phyloP scores from a whole-genome alignment of 306 rosid genomes.

The Hippophae tibetana region DNA sequence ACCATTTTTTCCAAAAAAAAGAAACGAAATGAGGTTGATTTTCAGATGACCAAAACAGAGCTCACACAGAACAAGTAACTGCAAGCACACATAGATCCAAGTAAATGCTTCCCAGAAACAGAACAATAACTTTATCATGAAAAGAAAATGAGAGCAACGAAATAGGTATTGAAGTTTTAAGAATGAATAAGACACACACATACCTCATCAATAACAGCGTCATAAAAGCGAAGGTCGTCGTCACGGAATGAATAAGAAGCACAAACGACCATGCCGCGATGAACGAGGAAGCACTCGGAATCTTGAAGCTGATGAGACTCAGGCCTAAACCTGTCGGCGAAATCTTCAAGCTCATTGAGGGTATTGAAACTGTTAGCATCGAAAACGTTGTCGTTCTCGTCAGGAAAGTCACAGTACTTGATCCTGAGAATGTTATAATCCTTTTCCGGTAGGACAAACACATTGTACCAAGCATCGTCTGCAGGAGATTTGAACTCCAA shows the following conservation, averaged over 20 bases:
- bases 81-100: too few species aligned
- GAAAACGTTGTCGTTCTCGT: constrained; percentile 9
- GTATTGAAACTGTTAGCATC: constrained; percentile 8
- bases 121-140: too few species aligned
- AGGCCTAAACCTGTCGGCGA: constrained; percentile 27
- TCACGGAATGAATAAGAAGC: constrained; percentile 19
- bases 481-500: constrained; percentile 22
- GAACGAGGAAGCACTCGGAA: constrained; percentile 21
- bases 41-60: too few species aligned
- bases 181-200: background rate
- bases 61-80: too few species aligned
- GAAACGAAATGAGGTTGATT: too few species aligned
- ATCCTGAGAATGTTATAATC: constrained; percentile 17
- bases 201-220: constrained; percentile 32
- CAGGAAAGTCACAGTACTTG: constrained; percentile 16
- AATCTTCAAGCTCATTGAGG: constrained; percentile 16
- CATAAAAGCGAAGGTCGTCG: constrained; percentile 39
- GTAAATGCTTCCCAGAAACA: too few species aligned
- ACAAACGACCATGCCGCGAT: constrained; percentile 20
- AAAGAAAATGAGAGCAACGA: background rate
- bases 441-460: constrained; percentile 12
- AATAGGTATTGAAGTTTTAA: background rate
- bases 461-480: constrained; percentile 43
- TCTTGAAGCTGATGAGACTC: constrained; percentile 37
- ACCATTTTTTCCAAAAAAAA: too few species aligned